These are phyloP conservation scores for Cucurbitaria berberidis DNA, from an alignment of 2,329 filamentous ascomycete genomes.

Conservation along the genomic window DNA sequence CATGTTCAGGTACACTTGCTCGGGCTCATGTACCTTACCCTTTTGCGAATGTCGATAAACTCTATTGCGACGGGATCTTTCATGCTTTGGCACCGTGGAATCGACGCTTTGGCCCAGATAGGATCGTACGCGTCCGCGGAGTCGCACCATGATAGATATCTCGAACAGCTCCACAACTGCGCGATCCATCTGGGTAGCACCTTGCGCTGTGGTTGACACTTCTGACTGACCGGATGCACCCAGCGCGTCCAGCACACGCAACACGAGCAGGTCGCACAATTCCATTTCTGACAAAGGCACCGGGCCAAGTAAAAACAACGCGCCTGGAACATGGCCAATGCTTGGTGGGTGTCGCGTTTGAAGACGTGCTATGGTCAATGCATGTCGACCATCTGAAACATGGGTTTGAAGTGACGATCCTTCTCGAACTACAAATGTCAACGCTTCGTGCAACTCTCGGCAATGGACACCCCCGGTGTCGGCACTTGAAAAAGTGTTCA, in stretches of 20 bases:
- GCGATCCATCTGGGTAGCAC: slow-evolving; percentile 6
- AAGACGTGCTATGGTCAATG: slow-evolving; percentile 9
- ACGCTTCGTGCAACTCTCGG: slow-evolving; percentile 31
- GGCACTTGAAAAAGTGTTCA: slow-evolving; percentile 5
- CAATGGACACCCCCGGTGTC: slow-evolving; percentile 15
- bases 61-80: no score
- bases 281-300: slow-evolving; percentile 5
- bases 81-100: neutral
- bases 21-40: neutral
- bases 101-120: neutral
- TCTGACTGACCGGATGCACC: slow-evolving; percentile 9
- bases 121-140: slow-evolving; percentile 2
- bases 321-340: slow-evolving; percentile 1
- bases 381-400: slow-evolving; percentile 21
- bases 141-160: slow-evolving; percentile 6
- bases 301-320: neutral
- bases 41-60: neutral
- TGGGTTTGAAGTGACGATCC: slow-evolving; percentile 24
- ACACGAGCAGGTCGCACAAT: slow-evolving; percentile 8
- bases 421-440: slow-evolving; percentile 24
- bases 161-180: neutral
- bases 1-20: neutral
- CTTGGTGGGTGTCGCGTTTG: slow-evolving; percentile 1
- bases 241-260: neutral
- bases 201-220: slow-evolving; percentile 10